A percentile compares a stretch with the other conserved stretches of the same genome.
phyloP scores from a whole-genome alignment of 2,329 filamentous ascomycete species.

The Phialemonium atrogriseum region DNA sequence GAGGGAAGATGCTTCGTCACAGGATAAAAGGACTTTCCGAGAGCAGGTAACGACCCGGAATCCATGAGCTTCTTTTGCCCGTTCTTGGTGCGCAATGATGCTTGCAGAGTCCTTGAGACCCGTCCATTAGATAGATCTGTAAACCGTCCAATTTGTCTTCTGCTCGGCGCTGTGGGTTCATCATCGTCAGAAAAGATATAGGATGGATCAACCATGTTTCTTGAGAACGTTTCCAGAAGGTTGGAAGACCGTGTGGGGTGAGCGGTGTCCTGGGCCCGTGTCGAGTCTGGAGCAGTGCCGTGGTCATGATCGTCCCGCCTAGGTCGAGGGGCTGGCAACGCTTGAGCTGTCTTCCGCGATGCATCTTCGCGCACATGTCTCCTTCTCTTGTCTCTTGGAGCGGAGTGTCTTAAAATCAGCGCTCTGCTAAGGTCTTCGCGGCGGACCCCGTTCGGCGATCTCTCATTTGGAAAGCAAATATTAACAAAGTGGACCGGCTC shows the following conservation, averaged over 20 bases:
- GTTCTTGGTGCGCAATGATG: neutral
- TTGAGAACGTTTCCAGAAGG: conserved; percentile 3
- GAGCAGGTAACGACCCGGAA: too few relatives aligned
- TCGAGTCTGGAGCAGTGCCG: neutral
- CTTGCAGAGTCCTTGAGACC: neutral
- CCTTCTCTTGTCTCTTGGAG: neutral
- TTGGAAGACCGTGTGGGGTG: neutral
- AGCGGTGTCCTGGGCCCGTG: neutral
- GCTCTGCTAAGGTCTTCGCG: too few relatives aligned
- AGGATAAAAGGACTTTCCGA: neutral
- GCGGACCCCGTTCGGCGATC: too few relatives aligned
- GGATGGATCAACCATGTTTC: conserved; percentile 15
- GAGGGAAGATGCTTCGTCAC: neutral
- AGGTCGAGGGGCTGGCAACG: neutral
- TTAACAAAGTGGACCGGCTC: too few relatives aligned
- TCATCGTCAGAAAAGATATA: conserved; percentile 30
- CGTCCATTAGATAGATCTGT: neutral
- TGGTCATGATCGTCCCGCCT: neutral
- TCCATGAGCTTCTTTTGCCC: too few relatives aligned
- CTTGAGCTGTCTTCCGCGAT: neutral
- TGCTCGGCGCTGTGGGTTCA: conserved; percentile 10
- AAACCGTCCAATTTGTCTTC: conserved; percentile 3
- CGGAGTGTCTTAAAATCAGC: too few relatives aligned
- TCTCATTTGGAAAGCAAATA: too few relatives aligned
- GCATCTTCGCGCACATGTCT: neutral